These are phyloP conservation scores for Tolypocladium paradoxum DNA, from an alignment of 2,329 filamentous ascomycete species.

Conservation along the genomic window DNA sequence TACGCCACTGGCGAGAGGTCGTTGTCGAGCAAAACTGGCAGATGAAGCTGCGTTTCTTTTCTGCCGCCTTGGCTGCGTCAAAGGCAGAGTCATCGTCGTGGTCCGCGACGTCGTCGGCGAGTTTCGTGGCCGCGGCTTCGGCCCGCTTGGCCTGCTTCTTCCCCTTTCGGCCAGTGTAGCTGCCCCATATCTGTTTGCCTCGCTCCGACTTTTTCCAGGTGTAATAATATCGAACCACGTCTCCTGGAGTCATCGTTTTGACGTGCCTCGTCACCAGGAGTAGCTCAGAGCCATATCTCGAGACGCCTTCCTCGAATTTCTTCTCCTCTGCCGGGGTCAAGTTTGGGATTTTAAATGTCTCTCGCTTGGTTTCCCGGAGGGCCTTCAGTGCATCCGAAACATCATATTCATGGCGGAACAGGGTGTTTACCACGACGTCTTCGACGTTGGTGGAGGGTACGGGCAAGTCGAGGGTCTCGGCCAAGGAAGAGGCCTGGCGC, in stretches of 20 bases:
- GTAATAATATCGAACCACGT: constrained; percentile 90
- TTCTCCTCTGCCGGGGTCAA: constrained; percentile 69
- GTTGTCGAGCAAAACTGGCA: constrained; percentile 88
- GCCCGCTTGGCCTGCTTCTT: constrained; percentile 75
- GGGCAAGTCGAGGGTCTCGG: constrained; percentile 58
- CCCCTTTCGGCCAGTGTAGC: constrained; percentile 75
- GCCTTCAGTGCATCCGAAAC: constrained; percentile 57
- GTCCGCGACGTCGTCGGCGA: constrained; percentile 87
- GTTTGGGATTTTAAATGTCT: constrained; percentile 75
- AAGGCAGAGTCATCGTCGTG: constrained; percentile 93
- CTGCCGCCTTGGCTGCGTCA: constrained; percentile 71
- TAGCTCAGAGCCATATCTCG: constrained; percentile 85
- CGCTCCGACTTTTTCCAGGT: constrained; percentile 92
- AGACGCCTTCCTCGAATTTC: constrained; percentile 83
- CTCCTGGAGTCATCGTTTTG: constrained; percentile 66
- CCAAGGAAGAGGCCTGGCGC: constrained; percentile 52
- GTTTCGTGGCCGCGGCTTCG: constrained; percentile 60
- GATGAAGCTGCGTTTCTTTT: constrained; percentile 72
- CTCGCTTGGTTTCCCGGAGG: constrained; percentile 56
- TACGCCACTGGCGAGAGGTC: constrained; percentile 78
- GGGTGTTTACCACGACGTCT: constrained; percentile 67
- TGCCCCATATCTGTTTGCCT: constrained; percentile 82
- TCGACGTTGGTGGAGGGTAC: constrained; percentile 75
- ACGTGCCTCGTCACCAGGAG: constrained; percentile 75
- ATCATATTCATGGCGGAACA: constrained; percentile 64